A percentile compares a stretch with the other conserved stretches of the same genome.
Evolutionary conservation across 768 basidiomycete species (phyloP).

Genomic region (Leccinum boreale): DNA sequence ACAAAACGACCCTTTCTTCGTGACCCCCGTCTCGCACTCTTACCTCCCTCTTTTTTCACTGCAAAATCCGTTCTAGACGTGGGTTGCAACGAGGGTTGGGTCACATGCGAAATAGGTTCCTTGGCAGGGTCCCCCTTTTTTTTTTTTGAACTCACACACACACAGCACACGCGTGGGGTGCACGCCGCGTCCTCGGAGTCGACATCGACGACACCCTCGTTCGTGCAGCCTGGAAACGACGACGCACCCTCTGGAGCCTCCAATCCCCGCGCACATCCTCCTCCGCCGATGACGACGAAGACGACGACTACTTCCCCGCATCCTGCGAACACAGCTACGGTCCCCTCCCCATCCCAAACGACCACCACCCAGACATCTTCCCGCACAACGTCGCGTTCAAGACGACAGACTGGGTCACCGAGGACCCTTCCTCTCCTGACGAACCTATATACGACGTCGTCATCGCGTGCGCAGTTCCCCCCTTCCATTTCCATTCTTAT

Average conservation of each 20-base stretch:
- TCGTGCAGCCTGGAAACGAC: conserved; percentile 70
- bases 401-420: conserved; percentile 69
- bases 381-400: conserved; percentile 79
- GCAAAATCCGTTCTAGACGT: conserved; percentile 71
- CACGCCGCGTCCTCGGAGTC: conserved; percentile 71
- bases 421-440: conserved; percentile 54
- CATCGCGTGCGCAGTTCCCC: conserved; percentile 55
- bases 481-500: background rate
- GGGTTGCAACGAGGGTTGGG: conserved; percentile 84
- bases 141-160: background rate
- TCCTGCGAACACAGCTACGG: conserved; percentile 78
- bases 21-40: conserved; percentile 63
- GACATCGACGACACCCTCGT: conserved; percentile 80
- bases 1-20: conserved; percentile 58
- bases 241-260: conserved; percentile 68
- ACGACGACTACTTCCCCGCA: conserved; percentile 63
- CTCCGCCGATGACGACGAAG: conserved; percentile 4
- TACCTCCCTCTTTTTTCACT: conserved; percentile 52
- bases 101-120: conserved; percentile 82
- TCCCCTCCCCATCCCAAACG: conserved; percentile 59
- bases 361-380: conserved; percentile 42
- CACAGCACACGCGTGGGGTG: conserved; percentile 62
- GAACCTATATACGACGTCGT: conserved; percentile 69
- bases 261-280: conserved; percentile 33
- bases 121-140: background rate